Base-by-base conservation (phyloP, 2,329 filamentous ascomycete genomes). In the Uncinocarpus reesii region DNA sequence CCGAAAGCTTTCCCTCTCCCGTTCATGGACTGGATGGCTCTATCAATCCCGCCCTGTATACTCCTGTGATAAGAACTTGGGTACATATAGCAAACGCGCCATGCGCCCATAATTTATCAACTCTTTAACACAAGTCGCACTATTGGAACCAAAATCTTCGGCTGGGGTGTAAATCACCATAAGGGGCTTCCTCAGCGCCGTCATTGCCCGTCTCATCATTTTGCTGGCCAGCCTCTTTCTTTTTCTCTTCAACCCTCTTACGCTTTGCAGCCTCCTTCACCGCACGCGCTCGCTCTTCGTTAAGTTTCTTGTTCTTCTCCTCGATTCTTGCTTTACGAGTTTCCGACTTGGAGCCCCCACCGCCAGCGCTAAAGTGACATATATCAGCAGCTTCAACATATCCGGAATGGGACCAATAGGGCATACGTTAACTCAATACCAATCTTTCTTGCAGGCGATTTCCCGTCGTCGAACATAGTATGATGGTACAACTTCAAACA, bases 401-500 rank as follows among this genome's bases (percentile, higher is more conserved):
- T 42, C 6, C 37, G 2, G n/a, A 7, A 31, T 13, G 23, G 24
- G 6, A 31, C 2, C 4, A 42, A 76, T 80, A 67, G 76, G 80
- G 67, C 81, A 67, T 67, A 87, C 77, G 88, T 95, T 56, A 96
- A 69, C 69, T 95, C 90, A 21, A 95, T 85, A 62, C 95, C 95
- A 60, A 96, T 93, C 67, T 82, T 84, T 58, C 90, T 75, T 44
- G 80, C 70, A 1, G 67, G 65, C 26, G 65, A 71, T 58, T 70
- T 71, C 31, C 71, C 71, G 46, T 76, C 74, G 51, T 79, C 71
- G 62, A 95, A 93, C 54, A 76, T 75, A 51, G 80, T 84, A 69
- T 95, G 89, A 69, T 96, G 89, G 69, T 90, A 90, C 55, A 87
- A 80, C 66, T 89, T 86, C 52, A 96, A 74, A 62, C 87, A 94